Evolutionary conservation across 2,329 filamentous ascomycete species (phyloP), one percentile per base, ranked within the genome.

Genomic region (Curvularia hawaiiensis): DNA sequence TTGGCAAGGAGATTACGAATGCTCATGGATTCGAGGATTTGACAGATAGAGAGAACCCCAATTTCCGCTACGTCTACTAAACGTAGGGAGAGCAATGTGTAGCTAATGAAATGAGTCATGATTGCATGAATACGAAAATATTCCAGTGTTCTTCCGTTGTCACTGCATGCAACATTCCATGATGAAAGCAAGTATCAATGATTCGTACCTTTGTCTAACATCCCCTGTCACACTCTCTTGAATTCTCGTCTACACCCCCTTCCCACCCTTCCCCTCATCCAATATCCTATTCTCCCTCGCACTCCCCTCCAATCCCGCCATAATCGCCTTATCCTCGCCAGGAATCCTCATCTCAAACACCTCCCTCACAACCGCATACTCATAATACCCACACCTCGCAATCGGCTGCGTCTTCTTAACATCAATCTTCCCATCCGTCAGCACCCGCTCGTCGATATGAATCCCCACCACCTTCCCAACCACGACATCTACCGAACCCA

Each of bases 1-100:
- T 70, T 48, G 67, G 67, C 16, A 57, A 83, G 52, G 73, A 70
- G 8, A 68, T 62, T 33, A 63, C 52, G 30, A 50, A 43, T 3
- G 61, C 66, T 1, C 83, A 86, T 65, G 85, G 83, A 1, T 88
- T 86, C 69, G 85, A 88, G 67, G 86, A 88, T 68, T 75, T 86
- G 68, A 88, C 86, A 6, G 86, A 88, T 68, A 78, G 75, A 72
- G 83, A 87, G 78, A 88, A 88, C 66, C 65, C 80, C 28, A 83
- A 83, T 59, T 88, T 88, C 72, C 78, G 84, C 58, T 88, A 88
- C 66, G 81, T 85, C 43, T 72, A 66, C 52, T 75, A 68, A 49
- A 50, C 24, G n/a, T 24, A 2, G 10, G 4, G n/a, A 10, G 16
- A 40, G 5, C 28, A 9, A 5, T 5, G 9, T 28, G 20, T 54